Conservation (phyloP, 2,329 filamentous ascomycete species). For the Akanthomyces uredinophilus region DNA sequence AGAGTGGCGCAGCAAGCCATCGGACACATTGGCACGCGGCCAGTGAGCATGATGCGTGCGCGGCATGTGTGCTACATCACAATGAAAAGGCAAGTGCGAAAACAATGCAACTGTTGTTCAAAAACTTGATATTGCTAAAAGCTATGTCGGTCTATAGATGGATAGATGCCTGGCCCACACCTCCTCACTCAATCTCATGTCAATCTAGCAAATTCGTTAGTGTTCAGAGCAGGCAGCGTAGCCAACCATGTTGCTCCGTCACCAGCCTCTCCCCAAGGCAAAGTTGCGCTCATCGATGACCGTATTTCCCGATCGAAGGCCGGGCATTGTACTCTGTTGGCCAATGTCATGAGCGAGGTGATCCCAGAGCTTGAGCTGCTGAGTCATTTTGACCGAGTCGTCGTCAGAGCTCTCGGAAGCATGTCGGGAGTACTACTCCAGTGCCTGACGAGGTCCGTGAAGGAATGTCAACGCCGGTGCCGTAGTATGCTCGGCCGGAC, state of each 20-base stretch:
- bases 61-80: neutral
- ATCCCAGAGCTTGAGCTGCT: slow-evolving; percentile 33
- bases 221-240: slow-evolving; percentile 4
- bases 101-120: slow-evolving; percentile 2
- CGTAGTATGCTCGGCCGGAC: slow-evolving; percentile 22
- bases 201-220: slow-evolving; percentile 14
- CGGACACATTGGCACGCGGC: neutral
- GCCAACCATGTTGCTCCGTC: neutral
- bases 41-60: no score
- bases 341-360: slow-evolving; percentile 33
- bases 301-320: slow-evolving; percentile 33
- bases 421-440: neutral
- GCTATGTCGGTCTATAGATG: slow-evolving; percentile 14
- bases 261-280: slow-evolving; percentile 16
- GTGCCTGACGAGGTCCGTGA: neutral
- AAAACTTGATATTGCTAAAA: slow-evolving; percentile 14
- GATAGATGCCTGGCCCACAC: slow-evolving; percentile 12
- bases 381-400: slow-evolving; percentile 22
- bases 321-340: slow-evolving; percentile 30
- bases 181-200: slow-evolving; percentile 7
- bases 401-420: neutral
- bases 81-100: neutral
- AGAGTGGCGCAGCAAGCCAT: neutral
- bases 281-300: slow-evolving; percentile 36
- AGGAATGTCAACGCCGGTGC: slow-evolving; percentile 19